Percentiles rank a stretch among this genome's conserved stretches.
phyloP scores from a whole-genome alignment of 345 rosid genomes.

The Eucalyptus brandiana region DNA sequence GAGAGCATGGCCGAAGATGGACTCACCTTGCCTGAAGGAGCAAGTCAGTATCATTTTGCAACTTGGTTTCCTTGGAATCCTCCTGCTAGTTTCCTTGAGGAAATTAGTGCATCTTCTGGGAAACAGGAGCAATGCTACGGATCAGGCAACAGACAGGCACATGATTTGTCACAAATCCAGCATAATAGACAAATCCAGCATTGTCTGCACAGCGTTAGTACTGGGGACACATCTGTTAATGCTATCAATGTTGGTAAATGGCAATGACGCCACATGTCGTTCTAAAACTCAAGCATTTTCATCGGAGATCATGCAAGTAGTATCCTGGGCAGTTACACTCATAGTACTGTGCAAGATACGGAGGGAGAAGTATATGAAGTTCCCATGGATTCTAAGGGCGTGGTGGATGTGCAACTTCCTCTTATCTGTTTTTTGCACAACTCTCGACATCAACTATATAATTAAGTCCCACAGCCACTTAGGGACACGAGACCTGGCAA shows the following conservation, averaged over 20 bases:
- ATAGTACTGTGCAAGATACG: constrained; percentile 21
- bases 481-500: constrained; percentile 22
- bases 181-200: constrained; percentile 19
- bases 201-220: constrained; percentile 26
- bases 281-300: constrained; percentile 24
- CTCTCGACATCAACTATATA: constrained; percentile 13
- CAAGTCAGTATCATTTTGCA: constrained; percentile 29
- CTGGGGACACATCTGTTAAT: constrained; percentile 31
- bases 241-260: constrained; percentile 27
- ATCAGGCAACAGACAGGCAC: constrained; percentile 17
- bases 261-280: constrained; percentile 16
- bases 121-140: constrained; percentile 11
- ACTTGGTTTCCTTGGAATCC: constrained; percentile 37
- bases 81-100: constrained; percentile 10
- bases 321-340: constrained; percentile 34
- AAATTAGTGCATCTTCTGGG: constrained; percentile 5
- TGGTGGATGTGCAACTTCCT: constrained; percentile 90
- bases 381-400: constrained; percentile 61
- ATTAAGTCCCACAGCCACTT: constrained; percentile 15
- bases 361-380: constrained; percentile 9
- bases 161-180: constrained; percentile 24
- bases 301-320: constrained; percentile 35
- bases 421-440: constrained; percentile 15
- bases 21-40: constrained; percentile 47
- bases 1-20: constrained; percentile 21